Evolutionary conservation across 1,284 basidiomycete species (phyloP).

Genomic region (Uromyces viciae-fabae): DNA sequence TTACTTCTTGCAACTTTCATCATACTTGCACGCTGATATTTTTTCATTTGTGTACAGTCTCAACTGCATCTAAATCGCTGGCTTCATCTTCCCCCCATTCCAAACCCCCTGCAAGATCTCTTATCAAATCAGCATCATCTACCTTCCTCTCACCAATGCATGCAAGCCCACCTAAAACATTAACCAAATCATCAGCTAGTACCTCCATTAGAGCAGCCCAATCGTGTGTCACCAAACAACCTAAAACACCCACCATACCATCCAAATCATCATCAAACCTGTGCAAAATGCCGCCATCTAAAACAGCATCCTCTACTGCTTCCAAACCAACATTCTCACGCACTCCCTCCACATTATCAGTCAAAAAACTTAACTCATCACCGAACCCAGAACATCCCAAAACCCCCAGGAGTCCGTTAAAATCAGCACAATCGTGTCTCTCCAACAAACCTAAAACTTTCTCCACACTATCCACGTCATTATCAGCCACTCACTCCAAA

Average conservation of each 20-base stretch:
- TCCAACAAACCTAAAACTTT: not conserved
- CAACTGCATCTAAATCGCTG: not conserved
- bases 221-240: not conserved
- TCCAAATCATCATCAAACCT: not conserved
- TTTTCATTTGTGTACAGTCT: not conserved
- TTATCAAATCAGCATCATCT: no score
- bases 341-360: slow-evolving; percentile 3
- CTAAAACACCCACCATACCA: not conserved
- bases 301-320: not conserved
- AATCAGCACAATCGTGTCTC: not conserved
- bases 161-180: no score
- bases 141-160: no score
- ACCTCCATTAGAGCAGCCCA: not conserved
- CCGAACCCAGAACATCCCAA: not conserved
- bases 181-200: not conserved
- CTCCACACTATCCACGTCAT: not conserved
- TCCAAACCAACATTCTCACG: not conserved
- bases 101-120: no score
- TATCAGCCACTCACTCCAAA: not conserved
- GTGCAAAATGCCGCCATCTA: not conserved
- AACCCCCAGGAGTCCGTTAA: no score
- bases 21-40: not conserved
- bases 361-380: not conserved
- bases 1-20: not conserved
- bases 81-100: not conserved